Evolutionary conservation across 2,329 filamentous ascomycete species (phyloP).

Genomic region (Colletotrichum falcatum): DNA sequence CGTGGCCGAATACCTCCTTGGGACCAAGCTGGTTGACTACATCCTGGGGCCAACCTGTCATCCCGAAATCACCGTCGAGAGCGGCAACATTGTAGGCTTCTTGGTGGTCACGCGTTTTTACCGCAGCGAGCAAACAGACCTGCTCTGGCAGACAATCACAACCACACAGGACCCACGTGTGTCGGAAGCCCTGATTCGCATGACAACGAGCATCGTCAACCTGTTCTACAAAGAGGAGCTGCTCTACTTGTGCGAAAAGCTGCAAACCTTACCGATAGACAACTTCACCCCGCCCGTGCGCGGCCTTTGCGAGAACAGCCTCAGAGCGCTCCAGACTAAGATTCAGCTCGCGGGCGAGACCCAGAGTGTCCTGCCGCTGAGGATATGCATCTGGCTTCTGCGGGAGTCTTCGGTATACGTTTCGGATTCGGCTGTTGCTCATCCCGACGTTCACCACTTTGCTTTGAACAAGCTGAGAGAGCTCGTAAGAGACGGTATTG

Average conservation of each 20-base stretch:
- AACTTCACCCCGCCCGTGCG: constrained; percentile 72
- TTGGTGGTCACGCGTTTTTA: constrained; percentile 84
- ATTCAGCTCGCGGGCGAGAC: constrained; percentile 51
- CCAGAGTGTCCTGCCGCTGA: constrained; percentile 58
- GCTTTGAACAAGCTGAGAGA: constrained; percentile 71
- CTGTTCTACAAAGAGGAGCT: constrained; percentile 64
- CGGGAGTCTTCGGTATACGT: constrained; percentile 74
- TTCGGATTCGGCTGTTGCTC: constrained; percentile 65
- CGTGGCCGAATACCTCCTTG: constrained; percentile 76
- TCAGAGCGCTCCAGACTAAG: constrained; percentile 62
- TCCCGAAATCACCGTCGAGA: constrained; percentile 86
- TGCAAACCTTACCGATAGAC: constrained; percentile 72
- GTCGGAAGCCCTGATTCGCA: constrained; percentile 81
- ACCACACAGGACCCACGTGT: constrained; percentile 86
- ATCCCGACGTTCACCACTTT: constrained; percentile 72
- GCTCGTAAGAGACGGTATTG: constrained; percentile 69
- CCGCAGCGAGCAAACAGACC: constrained; percentile 77
- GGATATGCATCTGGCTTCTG: constrained; percentile 74
- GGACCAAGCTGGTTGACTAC: constrained; percentile 82
- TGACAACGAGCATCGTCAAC: constrained; percentile 64
- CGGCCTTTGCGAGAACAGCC: constrained; percentile 69
- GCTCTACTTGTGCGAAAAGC: constrained; percentile 77
- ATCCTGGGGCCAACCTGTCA: constrained; percentile 92
- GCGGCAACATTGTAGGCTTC: constrained; percentile 88
- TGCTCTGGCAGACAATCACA: constrained; percentile 85